phyloP scores from a whole-genome alignment of 495 filamentous ascomycete species.

The Jackrogersella minutella region DNA sequence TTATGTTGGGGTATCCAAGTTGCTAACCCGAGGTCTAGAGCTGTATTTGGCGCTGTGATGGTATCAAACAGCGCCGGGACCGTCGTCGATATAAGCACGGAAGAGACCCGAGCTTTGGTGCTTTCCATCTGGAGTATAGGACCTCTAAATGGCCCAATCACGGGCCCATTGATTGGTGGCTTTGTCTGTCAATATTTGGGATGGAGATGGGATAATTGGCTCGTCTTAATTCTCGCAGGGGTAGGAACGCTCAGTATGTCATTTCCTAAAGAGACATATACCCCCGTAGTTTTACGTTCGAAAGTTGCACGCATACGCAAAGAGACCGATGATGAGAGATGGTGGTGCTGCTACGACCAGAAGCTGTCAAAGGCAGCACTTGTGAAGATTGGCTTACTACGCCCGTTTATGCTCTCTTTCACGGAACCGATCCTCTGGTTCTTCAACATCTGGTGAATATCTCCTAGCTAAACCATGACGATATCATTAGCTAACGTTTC shows the following conservation, averaged over 20 bases:
- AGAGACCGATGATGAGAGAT: conserved; percentile 76
- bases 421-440: conserved; percentile 89
- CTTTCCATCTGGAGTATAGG: conserved; percentile 81
- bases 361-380: conserved; percentile 54
- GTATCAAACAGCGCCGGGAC: conserved; percentile 84
- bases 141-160: conserved; percentile 77
- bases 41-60: conserved; percentile 79
- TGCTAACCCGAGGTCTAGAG: conserved; percentile 51
- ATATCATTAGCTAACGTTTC: neutral
- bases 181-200: conserved; percentile 79
- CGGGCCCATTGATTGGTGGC: conserved; percentile 73
- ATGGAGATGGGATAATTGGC: conserved; percentile 90
- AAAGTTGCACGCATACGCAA: conserved; percentile 75
- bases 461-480: neutral
- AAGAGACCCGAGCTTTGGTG: conserved; percentile 72
- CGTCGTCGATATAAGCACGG: conserved; percentile 77
- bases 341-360: conserved; percentile 80
- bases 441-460: conserved; percentile 70
- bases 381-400: conserved; percentile 73
- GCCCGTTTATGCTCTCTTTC: conserved; percentile 79
- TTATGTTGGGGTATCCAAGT: neutral
- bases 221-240: conserved; percentile 74
- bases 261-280: conserved; percentile 77
- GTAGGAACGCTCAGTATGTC: conserved; percentile 61
- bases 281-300: conserved; percentile 72